These are phyloP conservation scores for Phaffia rhodozyma DNA, from an alignment of 1,284 basidiomycete species.

Conservation along the genomic window DNA sequence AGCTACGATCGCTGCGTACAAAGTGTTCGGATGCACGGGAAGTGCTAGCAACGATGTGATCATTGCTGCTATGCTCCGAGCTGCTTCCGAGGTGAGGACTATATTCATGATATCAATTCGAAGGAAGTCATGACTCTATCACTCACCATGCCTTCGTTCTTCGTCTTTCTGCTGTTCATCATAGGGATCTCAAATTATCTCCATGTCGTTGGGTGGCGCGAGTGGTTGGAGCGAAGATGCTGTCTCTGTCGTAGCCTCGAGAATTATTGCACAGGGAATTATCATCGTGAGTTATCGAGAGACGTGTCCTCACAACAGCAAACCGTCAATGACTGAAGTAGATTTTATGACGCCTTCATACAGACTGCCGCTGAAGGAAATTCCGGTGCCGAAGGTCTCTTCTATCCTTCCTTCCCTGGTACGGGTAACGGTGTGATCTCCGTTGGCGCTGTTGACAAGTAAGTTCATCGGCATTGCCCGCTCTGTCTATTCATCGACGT, in stretches of 20 bases:
- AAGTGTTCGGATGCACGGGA: conserved; percentile 36
- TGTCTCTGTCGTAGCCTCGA: conserved; percentile 44
- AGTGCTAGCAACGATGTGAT: conserved; percentile 35
- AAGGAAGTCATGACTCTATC: background rate
- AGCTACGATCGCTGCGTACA: conserved; percentile 31
- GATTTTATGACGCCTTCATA: background rate
- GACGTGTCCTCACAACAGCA: background rate
- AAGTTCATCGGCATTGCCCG: too few relatives aligned
- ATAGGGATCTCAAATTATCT: conserved; percentile 47
- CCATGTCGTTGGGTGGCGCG: conserved; percentile 50
- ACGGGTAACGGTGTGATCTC: conserved; percentile 32
- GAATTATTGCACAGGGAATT: conserved; percentile 43
- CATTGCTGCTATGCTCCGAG: conserved; percentile 33
- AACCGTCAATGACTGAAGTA: too few relatives aligned
- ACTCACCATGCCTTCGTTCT: conserved; percentile 35
- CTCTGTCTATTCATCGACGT: conserved; percentile 21
- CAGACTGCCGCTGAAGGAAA: conserved; percentile 33
- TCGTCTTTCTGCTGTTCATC: conserved; percentile 45
- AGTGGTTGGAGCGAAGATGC: conserved; percentile 49
- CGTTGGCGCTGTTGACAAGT: conserved; percentile 25
- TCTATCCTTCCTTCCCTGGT: conserved; percentile 35
- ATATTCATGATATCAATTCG: background rate
- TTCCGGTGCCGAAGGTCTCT: conserved; percentile 33
- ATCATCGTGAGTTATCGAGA: conserved; percentile 34
- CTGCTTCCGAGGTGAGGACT: conserved; percentile 23